Conservation (phyloP, 768 basidiomycete species). For the Boletus patriciae region DNA sequence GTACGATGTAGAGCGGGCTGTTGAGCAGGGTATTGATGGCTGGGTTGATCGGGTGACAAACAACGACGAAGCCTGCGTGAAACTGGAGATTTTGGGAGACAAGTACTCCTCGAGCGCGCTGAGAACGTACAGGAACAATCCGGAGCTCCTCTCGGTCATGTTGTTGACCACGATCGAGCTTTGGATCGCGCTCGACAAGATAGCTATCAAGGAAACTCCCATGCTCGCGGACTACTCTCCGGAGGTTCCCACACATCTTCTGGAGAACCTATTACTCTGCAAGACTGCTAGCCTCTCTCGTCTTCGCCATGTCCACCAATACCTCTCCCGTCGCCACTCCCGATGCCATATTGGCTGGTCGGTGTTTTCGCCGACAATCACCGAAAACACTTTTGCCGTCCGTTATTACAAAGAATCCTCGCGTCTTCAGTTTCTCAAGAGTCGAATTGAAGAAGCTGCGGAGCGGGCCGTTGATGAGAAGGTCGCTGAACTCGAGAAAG, state of each 20-base stretch:
- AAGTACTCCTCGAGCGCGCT: slow-evolving; percentile 30
- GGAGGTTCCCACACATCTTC: slow-evolving; percentile 27
- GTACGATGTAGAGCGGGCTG: slow-evolving; percentile 38
- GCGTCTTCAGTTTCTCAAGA: slow-evolving; percentile 26
- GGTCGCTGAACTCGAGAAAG: slow-evolving; percentile 25
- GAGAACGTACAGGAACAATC: slow-evolving; percentile 29
- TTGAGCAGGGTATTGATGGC: slow-evolving; percentile 30
- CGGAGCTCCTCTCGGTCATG: slow-evolving; percentile 43
- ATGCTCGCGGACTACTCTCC: slow-evolving; percentile 35
- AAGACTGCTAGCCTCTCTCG: slow-evolving; percentile 29
- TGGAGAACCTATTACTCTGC: slow-evolving; percentile 32
- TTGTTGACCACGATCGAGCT: slow-evolving; percentile 39
- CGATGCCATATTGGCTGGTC: slow-evolving; percentile 21
- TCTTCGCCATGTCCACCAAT: slow-evolving; percentile 25
- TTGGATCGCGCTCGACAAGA: slow-evolving; percentile 37
- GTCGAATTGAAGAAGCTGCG: slow-evolving; percentile 33
- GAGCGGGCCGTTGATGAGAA: slow-evolving; percentile 22
- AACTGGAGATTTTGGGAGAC: slow-evolving; percentile 23
- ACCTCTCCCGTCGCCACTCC: slow-evolving; percentile 35
- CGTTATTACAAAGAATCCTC: slow-evolving; percentile 35
- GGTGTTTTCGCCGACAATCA: slow-evolving; percentile 32
- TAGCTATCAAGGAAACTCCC: slow-evolving; percentile 19
- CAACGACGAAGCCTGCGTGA: slow-evolving; percentile 4
- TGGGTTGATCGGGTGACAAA: slow-evolving; percentile 30
- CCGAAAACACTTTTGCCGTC: slow-evolving; percentile 29